Evolutionary conservation across 1,284 basidiomycete species (phyloP).

Genomic region (Leccinum huronense): DNA sequence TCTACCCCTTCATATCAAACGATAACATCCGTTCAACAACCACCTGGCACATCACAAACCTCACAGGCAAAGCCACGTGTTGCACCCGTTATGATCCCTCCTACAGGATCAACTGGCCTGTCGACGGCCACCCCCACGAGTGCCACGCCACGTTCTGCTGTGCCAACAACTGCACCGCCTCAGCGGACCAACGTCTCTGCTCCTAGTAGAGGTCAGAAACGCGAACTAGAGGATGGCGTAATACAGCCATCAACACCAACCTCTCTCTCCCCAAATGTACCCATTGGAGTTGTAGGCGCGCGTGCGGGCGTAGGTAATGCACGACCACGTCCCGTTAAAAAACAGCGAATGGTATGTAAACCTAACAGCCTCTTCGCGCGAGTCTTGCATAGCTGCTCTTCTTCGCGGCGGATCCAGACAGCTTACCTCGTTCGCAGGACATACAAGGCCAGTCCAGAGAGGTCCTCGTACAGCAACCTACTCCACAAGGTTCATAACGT

Average conservation of each 20-base stretch:
- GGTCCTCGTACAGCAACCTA: conserved; percentile 46
- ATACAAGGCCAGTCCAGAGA: conserved; percentile 41
- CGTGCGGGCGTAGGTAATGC: conserved; percentile 56
- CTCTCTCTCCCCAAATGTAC: conserved; percentile 28
- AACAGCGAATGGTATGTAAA: conserved; percentile 63
- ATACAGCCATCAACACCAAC: conserved; percentile 24
- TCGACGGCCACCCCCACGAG: conserved; percentile 33
- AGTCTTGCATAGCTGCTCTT: background rate
- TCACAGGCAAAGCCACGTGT: conserved; percentile 41
- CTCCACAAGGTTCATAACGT: conserved; percentile 43
- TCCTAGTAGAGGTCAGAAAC: conserved; percentile 48
- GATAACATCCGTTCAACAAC: conserved; percentile 29
- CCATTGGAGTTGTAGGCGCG: conserved; percentile 41
- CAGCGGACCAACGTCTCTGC: conserved; percentile 23
- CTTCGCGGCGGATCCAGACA: conserved; percentile 9
- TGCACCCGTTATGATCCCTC: conserved; percentile 37
- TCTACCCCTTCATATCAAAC: conserved; percentile 30
- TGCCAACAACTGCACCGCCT: conserved; percentile 26
- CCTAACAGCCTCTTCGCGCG: conserved; percentile 1
- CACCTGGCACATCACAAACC: conserved; percentile 31
- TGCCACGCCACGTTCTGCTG: conserved; percentile 34
- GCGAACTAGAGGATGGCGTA: conserved; percentile 43
- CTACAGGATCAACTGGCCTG: conserved; percentile 16
- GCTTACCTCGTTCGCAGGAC: conserved; percentile 34
- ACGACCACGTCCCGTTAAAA: conserved; percentile 71